Percentiles rank a stretch among this genome's conserved stretches.
These are phyloP conservation scores for Apiospora sp. DNA, from an alignment of 2,329 filamentous ascomycete species.

Conservation along the genomic window DNA sequence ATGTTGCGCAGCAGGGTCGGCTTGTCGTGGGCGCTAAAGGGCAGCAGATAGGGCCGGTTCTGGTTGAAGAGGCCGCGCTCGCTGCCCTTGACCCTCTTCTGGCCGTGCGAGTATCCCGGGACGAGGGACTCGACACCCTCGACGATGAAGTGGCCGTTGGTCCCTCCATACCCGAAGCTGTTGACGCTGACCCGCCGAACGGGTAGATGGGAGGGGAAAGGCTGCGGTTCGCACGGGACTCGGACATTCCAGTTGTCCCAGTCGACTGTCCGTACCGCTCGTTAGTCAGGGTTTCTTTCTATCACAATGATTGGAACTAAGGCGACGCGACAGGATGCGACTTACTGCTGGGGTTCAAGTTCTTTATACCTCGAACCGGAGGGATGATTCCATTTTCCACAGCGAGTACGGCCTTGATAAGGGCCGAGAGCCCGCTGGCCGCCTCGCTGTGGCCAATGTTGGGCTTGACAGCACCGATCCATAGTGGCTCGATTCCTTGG, in stretches of 20 bases:
- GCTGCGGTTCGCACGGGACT: neutral
- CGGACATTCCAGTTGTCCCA: neutral
- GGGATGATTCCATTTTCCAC: neutral
- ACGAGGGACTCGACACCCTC: conserved; percentile 22
- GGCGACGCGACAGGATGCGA: no score
- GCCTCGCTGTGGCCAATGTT: conserved; percentile 27
- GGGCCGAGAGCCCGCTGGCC: neutral
- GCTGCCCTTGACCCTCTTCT: no score
- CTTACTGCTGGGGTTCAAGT: no score
- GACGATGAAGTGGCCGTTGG: conserved; percentile 30
- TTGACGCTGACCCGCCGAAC: neutral
- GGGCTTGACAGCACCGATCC: conserved; percentile 31
- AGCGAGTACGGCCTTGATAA: neutral
- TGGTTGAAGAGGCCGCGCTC: rapidly evolving
- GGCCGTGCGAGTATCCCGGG: no score
- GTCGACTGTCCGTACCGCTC: neutral
- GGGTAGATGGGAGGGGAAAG: neutral
- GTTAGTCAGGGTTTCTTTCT: no score
- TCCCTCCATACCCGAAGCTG: conserved; percentile 26
- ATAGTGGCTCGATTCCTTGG: conserved; percentile 29
- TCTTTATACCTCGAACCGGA: no score
- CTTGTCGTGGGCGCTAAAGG: neutral
- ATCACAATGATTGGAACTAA: no score
- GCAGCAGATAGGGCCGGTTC: neutral
- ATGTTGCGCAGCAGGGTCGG: neutral